Evolutionary conservation across 106 monocot genomes (phyloP), one percentile per base, ranked within the genome.

Genomic region (Narthecium ossifragum): DNA sequence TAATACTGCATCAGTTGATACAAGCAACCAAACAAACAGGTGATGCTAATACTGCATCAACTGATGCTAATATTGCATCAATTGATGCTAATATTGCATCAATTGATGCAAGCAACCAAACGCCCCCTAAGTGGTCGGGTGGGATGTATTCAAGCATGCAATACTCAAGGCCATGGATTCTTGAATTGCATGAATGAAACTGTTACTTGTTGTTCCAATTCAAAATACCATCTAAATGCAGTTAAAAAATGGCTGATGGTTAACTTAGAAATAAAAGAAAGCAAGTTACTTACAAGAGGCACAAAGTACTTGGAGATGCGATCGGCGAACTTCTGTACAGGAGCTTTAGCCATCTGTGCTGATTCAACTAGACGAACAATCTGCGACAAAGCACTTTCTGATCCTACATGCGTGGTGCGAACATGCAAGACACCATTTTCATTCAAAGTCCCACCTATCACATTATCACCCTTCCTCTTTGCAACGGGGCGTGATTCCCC

Each of bases 271-370:
- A 7, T 41, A 61, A 26, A 23, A 14, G 12, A 29, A 50, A 24
- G 11, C 12, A 34, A 15, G 32, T 18, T 43, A 80, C 78, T 85
- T 65, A 88, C 92, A 45, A 88, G 32, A 52, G 92, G 92, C 15
- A 93, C 92, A 69, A 93, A 93, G 60, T 64, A 81, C 65, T 74
- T 85, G 51, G 92, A 93, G 62, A 93, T 93, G 29, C 71, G 78
- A 63, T 93, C 92, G 23, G 88, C 88, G 48, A 85, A 77, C 73
- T 88, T 92, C 50, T 92, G 92, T 0, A 92, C 75, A 7, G 92
- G 92, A 62, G 92, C 92, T 71, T 92, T 92, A 8, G 92, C 78
- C 92, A 92, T 76, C 50, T 92, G 92, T 43, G 92, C 92, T 34
- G 92, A 85, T 63, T 88, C 92, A 27, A 92, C 88, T 26, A 92